phyloP scores from a whole-genome alignment of 1,284 basidiomycete species.

The Grifola frondosa region DNA sequence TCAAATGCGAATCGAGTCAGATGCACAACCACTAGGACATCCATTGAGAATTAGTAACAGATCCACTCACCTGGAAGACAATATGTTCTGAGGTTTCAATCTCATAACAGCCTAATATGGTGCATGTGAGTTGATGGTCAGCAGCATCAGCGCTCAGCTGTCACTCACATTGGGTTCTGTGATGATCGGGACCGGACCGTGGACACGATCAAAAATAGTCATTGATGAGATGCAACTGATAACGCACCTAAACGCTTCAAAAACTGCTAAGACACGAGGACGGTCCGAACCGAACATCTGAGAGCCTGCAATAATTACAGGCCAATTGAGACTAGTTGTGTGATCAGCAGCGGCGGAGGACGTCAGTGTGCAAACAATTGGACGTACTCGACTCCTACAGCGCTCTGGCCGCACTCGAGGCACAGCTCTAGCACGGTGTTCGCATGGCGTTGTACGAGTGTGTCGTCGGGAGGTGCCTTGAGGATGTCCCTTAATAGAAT shows the following conservation, averaged over 20 bases:
- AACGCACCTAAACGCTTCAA: slow-evolving; percentile 45
- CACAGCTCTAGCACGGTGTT: slow-evolving; percentile 30
- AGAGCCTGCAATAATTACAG: slow-evolving; percentile 45
- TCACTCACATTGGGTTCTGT: slow-evolving; percentile 28
- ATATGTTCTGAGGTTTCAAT: slow-evolving; percentile 49
- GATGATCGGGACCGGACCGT: slow-evolving; percentile 10
- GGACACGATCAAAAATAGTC: too few species aligned
- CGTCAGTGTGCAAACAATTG: neutral
- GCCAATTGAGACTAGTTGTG: slow-evolving; percentile 40
- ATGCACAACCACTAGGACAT: too few species aligned
- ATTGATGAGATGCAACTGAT: slow-evolving; percentile 5
- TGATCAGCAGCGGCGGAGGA: neutral
- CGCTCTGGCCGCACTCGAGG: slow-evolving; percentile 30
- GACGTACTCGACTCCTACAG: slow-evolving; percentile 38
- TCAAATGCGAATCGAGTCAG: too few species aligned
- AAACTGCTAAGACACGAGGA: slow-evolving; percentile 40
- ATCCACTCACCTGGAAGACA: slow-evolving; percentile 43
- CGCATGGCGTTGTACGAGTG: slow-evolving; percentile 37
- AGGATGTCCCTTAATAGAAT: slow-evolving; percentile 45
- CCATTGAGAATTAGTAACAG: too few species aligned
- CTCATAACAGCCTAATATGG: slow-evolving; percentile 43
- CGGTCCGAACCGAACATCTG: slow-evolving; percentile 37
- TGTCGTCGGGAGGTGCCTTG: slow-evolving; percentile 36
- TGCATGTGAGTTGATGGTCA: slow-evolving; percentile 15
- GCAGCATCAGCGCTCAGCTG: neutral